phyloP scores from a whole-genome alignment of 2,329 filamentous ascomycete genomes.

The Bipolaris sorokiniana region DNA sequence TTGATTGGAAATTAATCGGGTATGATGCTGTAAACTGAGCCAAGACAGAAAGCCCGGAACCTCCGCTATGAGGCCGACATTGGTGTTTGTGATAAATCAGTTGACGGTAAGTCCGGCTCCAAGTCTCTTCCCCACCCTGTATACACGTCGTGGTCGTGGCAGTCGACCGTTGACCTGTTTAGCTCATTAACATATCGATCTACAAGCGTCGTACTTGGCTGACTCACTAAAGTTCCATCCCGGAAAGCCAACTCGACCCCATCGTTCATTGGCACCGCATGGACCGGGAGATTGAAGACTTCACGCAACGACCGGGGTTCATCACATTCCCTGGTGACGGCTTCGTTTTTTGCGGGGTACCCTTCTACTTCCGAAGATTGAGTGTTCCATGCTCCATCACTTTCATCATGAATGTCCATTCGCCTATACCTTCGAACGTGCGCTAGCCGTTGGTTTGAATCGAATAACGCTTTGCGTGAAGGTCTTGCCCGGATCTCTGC shows the following conservation, averaged over 20 bases:
- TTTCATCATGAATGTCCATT: slow-evolving; percentile 28
- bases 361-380: not conserved
- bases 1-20: not conserved
- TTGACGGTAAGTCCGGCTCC: slow-evolving; percentile 24
- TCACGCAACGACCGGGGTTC: slow-evolving; percentile 15
- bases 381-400: slow-evolving; percentile 20
- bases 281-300: slow-evolving; percentile 30
- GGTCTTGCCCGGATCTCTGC: slow-evolving; percentile 40
- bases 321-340: not conserved
- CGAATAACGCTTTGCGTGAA: slow-evolving; percentile 43
- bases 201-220: not conserved
- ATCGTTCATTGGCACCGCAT: slow-evolving; percentile 35
- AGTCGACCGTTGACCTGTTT: slow-evolving; percentile 30
- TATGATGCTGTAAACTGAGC: slow-evolving; percentile 3
- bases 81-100: not conserved
- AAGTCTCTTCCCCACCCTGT: slow-evolving; percentile 31
- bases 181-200: slow-evolving; percentile 5
- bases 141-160: slow-evolving; percentile 28
- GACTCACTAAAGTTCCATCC: slow-evolving; percentile 31
- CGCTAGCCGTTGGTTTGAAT: slow-evolving; percentile 23
- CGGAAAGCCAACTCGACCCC: slow-evolving; percentile 38
- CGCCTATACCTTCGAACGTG: slow-evolving; percentile 20
- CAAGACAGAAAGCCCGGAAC: not conserved
- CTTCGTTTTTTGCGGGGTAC: not conserved
- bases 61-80: not conserved